A percentile compares a stretch with the other conserved stretches of the same genome.
phyloP scores from a whole-genome alignment of 1,284 basidiomycete genomes.

The Sanghuangporus sanghuang region DNA sequence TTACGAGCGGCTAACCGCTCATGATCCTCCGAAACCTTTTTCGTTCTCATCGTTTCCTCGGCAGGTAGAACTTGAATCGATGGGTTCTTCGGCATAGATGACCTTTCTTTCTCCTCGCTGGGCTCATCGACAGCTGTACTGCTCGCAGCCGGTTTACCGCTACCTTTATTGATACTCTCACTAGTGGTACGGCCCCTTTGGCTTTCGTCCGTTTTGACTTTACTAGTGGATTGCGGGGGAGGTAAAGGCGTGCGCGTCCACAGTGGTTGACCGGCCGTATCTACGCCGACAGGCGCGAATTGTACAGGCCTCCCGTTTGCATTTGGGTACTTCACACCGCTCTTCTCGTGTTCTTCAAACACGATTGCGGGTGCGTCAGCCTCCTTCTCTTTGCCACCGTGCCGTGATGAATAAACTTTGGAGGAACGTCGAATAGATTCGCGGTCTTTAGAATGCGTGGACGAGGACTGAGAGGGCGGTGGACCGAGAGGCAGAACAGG shows the following conservation, averaged over 20 bases:
- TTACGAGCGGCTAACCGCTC: neutral
- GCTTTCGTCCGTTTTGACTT: neutral
- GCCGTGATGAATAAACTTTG: neutral
- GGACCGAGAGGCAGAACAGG: conserved; percentile 11
- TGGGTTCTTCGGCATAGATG: no score
- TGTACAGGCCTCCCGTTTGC: conserved; percentile 24
- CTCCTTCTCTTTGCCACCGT: neutral
- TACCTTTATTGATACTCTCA: neutral
- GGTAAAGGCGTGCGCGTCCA: conserved; percentile 15
- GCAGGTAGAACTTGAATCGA: no score
- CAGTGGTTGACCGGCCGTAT: conserved; percentile 6
- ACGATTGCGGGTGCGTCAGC: neutral
- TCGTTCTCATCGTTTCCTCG: no score
- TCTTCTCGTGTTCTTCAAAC: neutral
- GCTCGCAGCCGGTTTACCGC: neutral
- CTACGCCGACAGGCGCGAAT: neutral
- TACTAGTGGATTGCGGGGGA: conserved; percentile 7
- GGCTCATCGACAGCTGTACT: neutral
- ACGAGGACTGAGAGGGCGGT: conserved; percentile 4
- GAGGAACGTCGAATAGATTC: neutral
- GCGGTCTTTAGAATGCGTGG: neutral
- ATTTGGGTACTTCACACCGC: neutral
- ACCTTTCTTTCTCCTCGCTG: no score
- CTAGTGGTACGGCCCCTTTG: no score
- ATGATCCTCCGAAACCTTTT: neutral